These are phyloP conservation scores for Collybiopsis luxurians DNA, from an alignment of 768 basidiomycete species.

Conservation along the genomic window DNA sequence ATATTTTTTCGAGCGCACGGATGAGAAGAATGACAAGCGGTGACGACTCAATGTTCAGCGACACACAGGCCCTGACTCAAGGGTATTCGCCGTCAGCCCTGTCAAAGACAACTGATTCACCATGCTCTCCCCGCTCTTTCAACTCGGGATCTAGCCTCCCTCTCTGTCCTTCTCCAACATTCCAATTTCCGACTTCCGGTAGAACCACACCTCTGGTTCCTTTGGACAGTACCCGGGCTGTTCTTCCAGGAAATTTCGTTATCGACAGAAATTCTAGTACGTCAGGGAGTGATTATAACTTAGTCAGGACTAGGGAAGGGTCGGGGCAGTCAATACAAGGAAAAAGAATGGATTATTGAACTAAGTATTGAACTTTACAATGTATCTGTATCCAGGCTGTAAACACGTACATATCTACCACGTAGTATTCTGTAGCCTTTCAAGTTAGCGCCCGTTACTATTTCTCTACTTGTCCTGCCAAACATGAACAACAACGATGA, in stretches of 20 bases:
- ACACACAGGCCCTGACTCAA: conserved; percentile 20
- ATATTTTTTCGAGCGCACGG: conserved; percentile 4
- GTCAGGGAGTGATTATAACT: background rate
- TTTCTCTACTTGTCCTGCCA: too few species aligned
- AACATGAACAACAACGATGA: conserved; percentile 40
- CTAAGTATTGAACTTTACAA: too few species aligned
- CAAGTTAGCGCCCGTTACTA: too few species aligned
- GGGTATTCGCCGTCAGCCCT: conserved; percentile 12
- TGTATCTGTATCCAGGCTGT: too few species aligned
- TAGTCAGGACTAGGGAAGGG: background rate
- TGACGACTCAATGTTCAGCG: conserved; percentile 28
- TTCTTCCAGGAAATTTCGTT: background rate
- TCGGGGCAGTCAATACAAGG: background rate
- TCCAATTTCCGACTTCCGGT: conserved; percentile 26
- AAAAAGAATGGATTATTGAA: too few species aligned
- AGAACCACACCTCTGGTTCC: conserved; percentile 27
- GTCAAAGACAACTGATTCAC: background rate
- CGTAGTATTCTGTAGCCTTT: too few species aligned
- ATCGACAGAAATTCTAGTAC: background rate
- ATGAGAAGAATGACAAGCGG: conserved; percentile 7
- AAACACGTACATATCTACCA: too few species aligned
- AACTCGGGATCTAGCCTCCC: conserved; percentile 4
- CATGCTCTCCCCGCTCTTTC: conserved; percentile 1
- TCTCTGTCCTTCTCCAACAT: conserved; percentile 11
- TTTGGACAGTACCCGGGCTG: conserved; percentile 16